Conservation (phyloP, 2,329 filamentous ascomycete species). For the Emmonsia crescens region DNA sequence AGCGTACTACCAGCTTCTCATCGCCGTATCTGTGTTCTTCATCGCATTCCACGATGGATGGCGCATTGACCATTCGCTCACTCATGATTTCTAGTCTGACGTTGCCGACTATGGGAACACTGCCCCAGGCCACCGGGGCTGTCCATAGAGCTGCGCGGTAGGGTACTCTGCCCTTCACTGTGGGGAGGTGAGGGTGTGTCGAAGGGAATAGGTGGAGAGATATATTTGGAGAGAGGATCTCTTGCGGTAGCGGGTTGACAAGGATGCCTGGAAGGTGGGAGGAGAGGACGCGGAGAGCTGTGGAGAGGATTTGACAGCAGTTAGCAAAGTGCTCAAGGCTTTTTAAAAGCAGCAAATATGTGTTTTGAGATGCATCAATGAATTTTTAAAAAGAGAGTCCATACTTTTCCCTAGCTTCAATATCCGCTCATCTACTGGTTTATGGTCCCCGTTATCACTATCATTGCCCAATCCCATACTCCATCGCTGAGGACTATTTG, state of each 20-base stretch:
- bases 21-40: slow-evolving; percentile 29
- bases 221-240: slow-evolving; percentile 52
- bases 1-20: slow-evolving; percentile 83
- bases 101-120: slow-evolving; percentile 80
- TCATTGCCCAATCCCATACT: slow-evolving; percentile 17
- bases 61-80: slow-evolving; percentile 68
- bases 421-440: slow-evolving; percentile 48
- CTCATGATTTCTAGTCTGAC: slow-evolving; percentile 78
- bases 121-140: slow-evolving; percentile 89
- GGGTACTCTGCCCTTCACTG: slow-evolving; percentile 79
- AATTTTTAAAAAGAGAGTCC: slow-evolving; percentile 11
- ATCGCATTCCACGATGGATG: slow-evolving; percentile 28
- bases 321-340: not conserved
- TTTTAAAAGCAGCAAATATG: not conserved
- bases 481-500: slow-evolving; percentile 8
- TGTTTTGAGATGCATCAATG: not conserved
- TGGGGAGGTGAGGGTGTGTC: slow-evolving; percentile 58
- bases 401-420: slow-evolving; percentile 52
- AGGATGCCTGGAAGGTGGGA: slow-evolving; percentile 52
- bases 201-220: slow-evolving; percentile 55
- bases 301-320: not conserved
- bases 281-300: slow-evolving; percentile 51
- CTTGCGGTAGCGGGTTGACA: slow-evolving; percentile 49
- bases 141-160: slow-evolving; percentile 95
- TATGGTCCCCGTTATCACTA: slow-evolving; percentile 26